A percentile compares a stretch with the other conserved stretches of the same genome.
Evolutionary conservation across 179 eudicot species (phyloP).

Genomic region (Gypsophila paniculata): DNA sequence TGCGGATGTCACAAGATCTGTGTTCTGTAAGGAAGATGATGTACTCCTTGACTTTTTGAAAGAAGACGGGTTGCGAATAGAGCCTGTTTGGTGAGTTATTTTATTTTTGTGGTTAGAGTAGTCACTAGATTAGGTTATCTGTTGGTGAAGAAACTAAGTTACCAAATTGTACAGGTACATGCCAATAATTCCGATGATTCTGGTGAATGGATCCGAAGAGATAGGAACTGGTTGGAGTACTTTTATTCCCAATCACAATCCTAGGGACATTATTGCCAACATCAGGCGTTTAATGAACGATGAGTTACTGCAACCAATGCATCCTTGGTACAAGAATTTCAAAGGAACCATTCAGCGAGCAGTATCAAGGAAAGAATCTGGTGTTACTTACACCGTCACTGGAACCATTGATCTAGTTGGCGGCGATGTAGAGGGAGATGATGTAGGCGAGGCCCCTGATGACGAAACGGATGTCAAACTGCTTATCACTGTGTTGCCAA

Average conservation of each 20-base stretch:
- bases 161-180: constrained; percentile 52
- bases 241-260: constrained; percentile 74
- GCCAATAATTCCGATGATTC: constrained; percentile 76
- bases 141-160: background rate
- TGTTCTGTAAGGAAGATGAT: constrained; percentile 81
- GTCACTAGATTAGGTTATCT: background rate
- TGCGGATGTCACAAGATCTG: constrained; percentile 48
- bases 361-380: constrained; percentile 54
- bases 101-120: background rate
- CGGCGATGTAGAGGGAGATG: constrained; percentile 13
- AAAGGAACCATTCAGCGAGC: constrained; percentile 62
- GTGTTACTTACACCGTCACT: constrained; percentile 49
- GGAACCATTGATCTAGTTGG: constrained; percentile 66
- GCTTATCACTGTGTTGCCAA: constrained; percentile 64
- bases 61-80: constrained; percentile 81
- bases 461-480: constrained; percentile 37
- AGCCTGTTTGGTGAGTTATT: constrained; percentile 73
- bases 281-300: constrained; percentile 56
- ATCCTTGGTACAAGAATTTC: constrained; percentile 93
- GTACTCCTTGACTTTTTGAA: constrained; percentile 61
- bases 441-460: constrained; percentile 16
- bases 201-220: constrained; percentile 96
- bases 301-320: constrained; percentile 83
- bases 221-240: constrained; percentile 98
- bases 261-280: constrained; percentile 70